phyloP scores from a whole-genome alignment of 75 land plant species.

The Selaginella moellendorffii region DNA sequence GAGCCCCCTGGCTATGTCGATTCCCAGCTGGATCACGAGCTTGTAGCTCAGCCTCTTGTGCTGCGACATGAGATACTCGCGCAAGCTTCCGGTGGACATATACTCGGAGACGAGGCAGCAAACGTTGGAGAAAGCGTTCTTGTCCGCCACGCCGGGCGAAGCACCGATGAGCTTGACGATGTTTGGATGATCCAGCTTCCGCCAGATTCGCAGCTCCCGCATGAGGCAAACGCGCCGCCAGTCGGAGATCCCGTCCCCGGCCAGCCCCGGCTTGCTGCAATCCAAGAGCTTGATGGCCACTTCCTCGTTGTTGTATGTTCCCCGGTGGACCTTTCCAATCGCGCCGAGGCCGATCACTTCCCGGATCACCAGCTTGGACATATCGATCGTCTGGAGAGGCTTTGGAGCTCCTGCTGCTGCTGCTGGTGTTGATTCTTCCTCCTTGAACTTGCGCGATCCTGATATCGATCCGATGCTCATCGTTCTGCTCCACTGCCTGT shows the following conservation, averaged over 20 bases:
- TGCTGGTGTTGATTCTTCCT: not conserved
- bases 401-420: no score
- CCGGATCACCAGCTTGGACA: not conserved
- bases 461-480: no score
- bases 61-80: not conserved
- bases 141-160: not conserved
- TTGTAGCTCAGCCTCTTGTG: not conserved
- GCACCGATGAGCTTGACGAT: not conserved
- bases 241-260: not conserved
- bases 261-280: not conserved
- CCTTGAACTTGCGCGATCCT: not conserved
- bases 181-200: not conserved
- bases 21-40: not conserved
- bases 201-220: not conserved
- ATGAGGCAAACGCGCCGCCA: not conserved
- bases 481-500: not conserved
- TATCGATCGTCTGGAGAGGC: not conserved
- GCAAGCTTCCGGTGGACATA: not conserved
- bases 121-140: not conserved
- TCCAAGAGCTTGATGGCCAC: not conserved
- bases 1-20: not conserved
- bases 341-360: not conserved
- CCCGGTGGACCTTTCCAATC: not conserved
- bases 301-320: not conserved
- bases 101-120: constrained; percentile 1